These are phyloP conservation scores for Cadophora sp. DNA, from an alignment of 2,329 filamentous ascomycete genomes.

Conservation along the genomic window DNA sequence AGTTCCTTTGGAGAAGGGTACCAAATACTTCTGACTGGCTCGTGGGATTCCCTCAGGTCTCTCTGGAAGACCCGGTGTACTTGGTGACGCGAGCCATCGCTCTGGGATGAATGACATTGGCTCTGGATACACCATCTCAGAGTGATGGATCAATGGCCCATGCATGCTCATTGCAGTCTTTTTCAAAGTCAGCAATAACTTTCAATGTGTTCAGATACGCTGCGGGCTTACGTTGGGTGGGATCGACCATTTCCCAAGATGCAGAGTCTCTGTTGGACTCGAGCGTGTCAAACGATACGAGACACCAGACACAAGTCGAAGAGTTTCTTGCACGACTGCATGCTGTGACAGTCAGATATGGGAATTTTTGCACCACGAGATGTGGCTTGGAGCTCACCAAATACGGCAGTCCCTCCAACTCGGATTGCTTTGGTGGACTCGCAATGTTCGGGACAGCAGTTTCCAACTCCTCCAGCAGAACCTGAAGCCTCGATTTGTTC, in stretches of 20 bases:
- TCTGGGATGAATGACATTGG: slow-evolving; percentile 31
- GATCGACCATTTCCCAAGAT: slow-evolving; percentile 23
- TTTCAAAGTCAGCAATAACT: not conserved
- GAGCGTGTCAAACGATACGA: slow-evolving; percentile 30
- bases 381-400: slow-evolving; percentile 30
- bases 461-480: slow-evolving; percentile 43
- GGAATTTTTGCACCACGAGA: not conserved
- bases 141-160: slow-evolving; percentile 27
- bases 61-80: slow-evolving; percentile 9
- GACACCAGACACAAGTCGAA: slow-evolving; percentile 26
- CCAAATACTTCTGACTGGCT: slow-evolving; percentile 25
- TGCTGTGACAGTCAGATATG: slow-evolving; percentile 17
- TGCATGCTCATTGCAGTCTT: slow-evolving; percentile 27
- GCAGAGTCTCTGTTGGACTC: slow-evolving; percentile 27
- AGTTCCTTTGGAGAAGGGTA: slow-evolving; percentile 28
- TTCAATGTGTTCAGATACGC: too few relatives aligned
- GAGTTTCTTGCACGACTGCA: slow-evolving; percentile 24
- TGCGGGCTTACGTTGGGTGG: slow-evolving; percentile 23
- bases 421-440: slow-evolving; percentile 38
- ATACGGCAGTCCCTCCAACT: slow-evolving; percentile 53
- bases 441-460: slow-evolving; percentile 37
- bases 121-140: slow-evolving; percentile 24
- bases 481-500: slow-evolving; percentile 35
- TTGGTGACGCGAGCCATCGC: slow-evolving; percentile 27
- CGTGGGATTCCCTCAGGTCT: slow-evolving; percentile 14